phyloP scores from a whole-genome alignment of 2,329 filamentous ascomycete genomes.

The Teratosphaeria zuluensis region DNA sequence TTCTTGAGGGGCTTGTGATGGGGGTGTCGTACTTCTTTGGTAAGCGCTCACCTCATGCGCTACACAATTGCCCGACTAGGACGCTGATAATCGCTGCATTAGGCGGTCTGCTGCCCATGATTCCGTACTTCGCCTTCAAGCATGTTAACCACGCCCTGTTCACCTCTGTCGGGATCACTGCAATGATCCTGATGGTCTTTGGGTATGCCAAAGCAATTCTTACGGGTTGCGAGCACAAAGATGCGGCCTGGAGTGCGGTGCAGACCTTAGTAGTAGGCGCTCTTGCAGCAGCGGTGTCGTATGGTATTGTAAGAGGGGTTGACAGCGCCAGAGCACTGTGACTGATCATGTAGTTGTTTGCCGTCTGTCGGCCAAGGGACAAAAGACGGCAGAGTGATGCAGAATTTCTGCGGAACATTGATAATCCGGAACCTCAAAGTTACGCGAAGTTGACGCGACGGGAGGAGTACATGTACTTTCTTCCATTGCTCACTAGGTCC shows the following conservation, averaged over 20 bases:
- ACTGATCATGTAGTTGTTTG: not conserved
- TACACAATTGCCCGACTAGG: not conserved
- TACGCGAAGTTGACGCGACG: not conserved
- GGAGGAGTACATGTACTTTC: not conserved
- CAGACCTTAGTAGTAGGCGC: slow-evolving; percentile 29
- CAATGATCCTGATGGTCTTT: slow-evolving; percentile 40
- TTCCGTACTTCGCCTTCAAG: slow-evolving; percentile 42
- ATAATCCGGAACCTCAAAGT: not conserved
- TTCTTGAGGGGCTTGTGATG: slow-evolving; percentile 36
- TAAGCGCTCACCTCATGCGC: slow-evolving; percentile 9
- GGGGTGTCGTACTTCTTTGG: slow-evolving; percentile 29
- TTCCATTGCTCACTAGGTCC: too few species aligned
- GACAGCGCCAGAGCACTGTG: slow-evolving; percentile 6
- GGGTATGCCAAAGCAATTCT: slow-evolving; percentile 40
- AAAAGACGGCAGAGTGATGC: too few species aligned
- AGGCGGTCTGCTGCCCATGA: slow-evolving; percentile 36
- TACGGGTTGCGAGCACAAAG: slow-evolving; percentile 12
- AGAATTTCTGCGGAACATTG: not conserved
- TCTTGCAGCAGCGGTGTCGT: slow-evolving; percentile 27
- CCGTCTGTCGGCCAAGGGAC: too few species aligned
- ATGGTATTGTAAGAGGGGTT: slow-evolving; percentile 30
- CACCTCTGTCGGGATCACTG: slow-evolving; percentile 44
- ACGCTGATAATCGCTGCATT: not conserved
- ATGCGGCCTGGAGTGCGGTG: slow-evolving; percentile 21
- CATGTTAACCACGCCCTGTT: slow-evolving; percentile 34